A percentile compares a stretch with the other conserved stretches of the same genome.
Conservation (phyloP, 768 basidiomycete genomes). For the Suillus clintonianus region DNA sequence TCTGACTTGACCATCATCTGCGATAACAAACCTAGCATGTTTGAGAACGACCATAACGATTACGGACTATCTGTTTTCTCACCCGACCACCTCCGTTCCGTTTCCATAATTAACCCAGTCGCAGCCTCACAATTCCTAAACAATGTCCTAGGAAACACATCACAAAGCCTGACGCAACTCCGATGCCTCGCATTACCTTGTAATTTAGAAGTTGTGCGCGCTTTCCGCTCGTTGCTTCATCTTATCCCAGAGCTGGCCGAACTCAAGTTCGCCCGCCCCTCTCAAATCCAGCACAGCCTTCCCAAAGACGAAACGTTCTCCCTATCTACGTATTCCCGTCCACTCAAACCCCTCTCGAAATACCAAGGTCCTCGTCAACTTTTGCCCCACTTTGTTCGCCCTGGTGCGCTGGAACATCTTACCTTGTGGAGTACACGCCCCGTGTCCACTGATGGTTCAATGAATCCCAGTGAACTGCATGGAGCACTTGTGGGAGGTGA, state of each 20-base stretch:
- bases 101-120: background rate
- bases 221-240: background rate
- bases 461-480: background rate
- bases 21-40: background rate
- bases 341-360: background rate
- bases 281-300: background rate
- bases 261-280: slow-evolving; percentile 3
- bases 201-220: slow-evolving; percentile 1
- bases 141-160: background rate
- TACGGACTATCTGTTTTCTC: slow-evolving; percentile 3
- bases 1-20: slow-evolving; percentile 1
- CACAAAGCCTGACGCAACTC: background rate
- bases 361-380: slow-evolving; percentile 10
- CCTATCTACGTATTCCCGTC: background rate
- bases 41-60: background rate
- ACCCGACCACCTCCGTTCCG: slow-evolving; percentile 4
- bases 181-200: slow-evolving; percentile 7
- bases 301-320: background rate
- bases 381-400: slow-evolving; percentile 4
- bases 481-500: background rate
- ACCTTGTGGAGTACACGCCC: slow-evolving; percentile 1
- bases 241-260: slow-evolving; percentile 4
- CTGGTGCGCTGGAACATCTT: slow-evolving; percentile 1
- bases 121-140: background rate
- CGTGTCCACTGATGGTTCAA: background rate